phyloP scores from a whole-genome alignment of 2,329 filamentous ascomycete species.

The Colletotrichum cuscutae region DNA sequence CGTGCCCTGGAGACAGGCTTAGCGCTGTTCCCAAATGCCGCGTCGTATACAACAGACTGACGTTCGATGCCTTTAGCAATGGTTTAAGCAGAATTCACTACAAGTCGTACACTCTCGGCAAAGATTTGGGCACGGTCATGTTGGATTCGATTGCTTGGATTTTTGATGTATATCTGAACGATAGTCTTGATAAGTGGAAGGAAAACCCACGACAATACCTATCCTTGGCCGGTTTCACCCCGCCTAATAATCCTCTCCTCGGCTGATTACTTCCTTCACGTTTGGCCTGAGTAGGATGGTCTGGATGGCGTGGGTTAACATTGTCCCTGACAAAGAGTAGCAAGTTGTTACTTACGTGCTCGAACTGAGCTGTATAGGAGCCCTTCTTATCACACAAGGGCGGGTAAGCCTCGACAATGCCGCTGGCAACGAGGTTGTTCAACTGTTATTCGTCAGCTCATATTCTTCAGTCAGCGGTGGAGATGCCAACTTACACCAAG shows the following conservation, averaged over 20 bases:
- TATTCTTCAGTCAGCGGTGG: conserved; percentile 41
- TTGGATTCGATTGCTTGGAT: conserved; percentile 17
- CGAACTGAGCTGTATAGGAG: conserved; percentile 92
- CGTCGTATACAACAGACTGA: too few relatives aligned
- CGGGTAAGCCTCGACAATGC: conserved; percentile 91
- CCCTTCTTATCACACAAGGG: conserved; percentile 93
- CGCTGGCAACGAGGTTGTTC: conserved; percentile 84
- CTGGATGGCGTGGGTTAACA: conserved; percentile 49
- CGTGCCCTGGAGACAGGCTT: too few relatives aligned
- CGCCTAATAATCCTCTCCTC: conserved; percentile 82
- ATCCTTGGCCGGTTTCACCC: conserved; percentile 17
- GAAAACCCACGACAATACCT: conserved; percentile 17
- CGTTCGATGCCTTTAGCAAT: too few relatives aligned
- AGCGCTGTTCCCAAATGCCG: neutral
- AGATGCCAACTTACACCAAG: conserved; percentile 73
- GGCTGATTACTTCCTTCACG: conserved; percentile 88
- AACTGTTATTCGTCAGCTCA: conserved; percentile 64
- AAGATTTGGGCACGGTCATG: too few relatives aligned
- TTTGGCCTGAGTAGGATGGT: conserved; percentile 81
- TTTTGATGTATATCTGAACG: conserved; percentile 27
- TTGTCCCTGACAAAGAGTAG: too few relatives aligned
- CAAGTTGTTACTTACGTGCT: conserved; percentile 76
- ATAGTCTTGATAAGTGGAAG: conserved; percentile 26
- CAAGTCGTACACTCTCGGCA: neutral
- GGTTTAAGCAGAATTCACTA: neutral